Conservation (phyloP, 2,329 filamentous ascomycete species). For the Aspergillus persii region DNA sequence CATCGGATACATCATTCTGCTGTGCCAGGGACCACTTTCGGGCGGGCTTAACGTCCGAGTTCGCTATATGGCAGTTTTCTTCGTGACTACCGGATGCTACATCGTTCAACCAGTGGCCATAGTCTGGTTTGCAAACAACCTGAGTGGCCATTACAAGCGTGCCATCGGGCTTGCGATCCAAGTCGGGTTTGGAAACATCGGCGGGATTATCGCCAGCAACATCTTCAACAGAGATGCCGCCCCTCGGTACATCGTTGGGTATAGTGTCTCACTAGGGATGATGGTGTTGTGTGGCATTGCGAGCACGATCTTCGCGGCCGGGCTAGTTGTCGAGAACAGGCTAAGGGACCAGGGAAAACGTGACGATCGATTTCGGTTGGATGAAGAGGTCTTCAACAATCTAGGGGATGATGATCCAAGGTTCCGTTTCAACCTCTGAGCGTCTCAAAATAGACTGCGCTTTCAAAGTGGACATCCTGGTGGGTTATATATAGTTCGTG, state of each 20-base stretch:
- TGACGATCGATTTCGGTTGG: constrained; percentile 24
- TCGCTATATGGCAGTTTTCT: constrained; percentile 25
- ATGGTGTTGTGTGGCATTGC: constrained; percentile 27
- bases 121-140: constrained; percentile 39
- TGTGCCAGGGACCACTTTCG: constrained; percentile 25
- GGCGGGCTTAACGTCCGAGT: constrained; percentile 22
- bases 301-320: constrained; percentile 25
- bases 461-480: not conserved
- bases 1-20: constrained; percentile 35
- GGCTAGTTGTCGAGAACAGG: constrained; percentile 30
- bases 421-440: constrained; percentile 33
- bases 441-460: not conserved
- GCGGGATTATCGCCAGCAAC: constrained; percentile 40
- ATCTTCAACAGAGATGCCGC: constrained; percentile 38
- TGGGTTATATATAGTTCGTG: not conserved
- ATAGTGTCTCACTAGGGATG: constrained; percentile 34
- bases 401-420: constrained; percentile 35
- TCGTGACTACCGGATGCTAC: constrained; percentile 22
- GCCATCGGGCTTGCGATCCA: constrained; percentile 42
- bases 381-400: constrained; percentile 26
- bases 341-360: constrained; percentile 24
- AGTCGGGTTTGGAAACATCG: constrained; percentile 44
- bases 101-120: constrained; percentile 33
- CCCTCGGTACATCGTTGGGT: constrained; percentile 39
- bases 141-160: constrained; percentile 39